Base-by-base conservation (phyloP, 176 grass and related monocot species). In the sorghum (Sorghum bicolor) region DNA sequence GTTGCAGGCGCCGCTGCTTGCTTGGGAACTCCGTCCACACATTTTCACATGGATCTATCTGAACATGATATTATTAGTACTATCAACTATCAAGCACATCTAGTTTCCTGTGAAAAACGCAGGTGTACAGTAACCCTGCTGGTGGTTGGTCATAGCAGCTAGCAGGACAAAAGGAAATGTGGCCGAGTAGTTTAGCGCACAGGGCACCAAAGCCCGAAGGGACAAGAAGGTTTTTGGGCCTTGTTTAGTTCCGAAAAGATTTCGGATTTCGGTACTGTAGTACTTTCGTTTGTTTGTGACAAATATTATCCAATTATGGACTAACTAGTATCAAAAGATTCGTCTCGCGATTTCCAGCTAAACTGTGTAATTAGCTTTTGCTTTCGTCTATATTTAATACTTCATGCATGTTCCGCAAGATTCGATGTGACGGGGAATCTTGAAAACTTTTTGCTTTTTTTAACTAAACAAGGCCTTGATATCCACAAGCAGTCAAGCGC, bases 131-230 rank as follows among this genome's bases (percentile, higher is more conserved):
- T 75, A 66, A 43, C 53, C 24, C 44, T 22, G 14, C 33, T 55
- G 14, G 36, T 17, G 29, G 44, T 14, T 77, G 71, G 45, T 28
- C 20, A 20, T 29, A 10, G 58, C n/a, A n/a, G 3, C 2, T n/a
- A 75, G 34, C 26, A 43, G 37, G 36, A 75, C 43, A 81, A 85
- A 60, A 79, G 45, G 45, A 50, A 2, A 50, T 50, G 45, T 50
- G 45, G 15, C 45, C 39, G 39, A 41, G 39, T 41, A 41, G 39
- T 41, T 41, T 41, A 41, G 9, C 10, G 39, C 39, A 5, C 38
- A 53, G 70, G 47, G 32, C 24, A 74, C 26, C 72, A 45, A 16
- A 71, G 41, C 47, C 58, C 39, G 33, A 80, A 82, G 47, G 77
- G 62, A 39, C 71, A 76, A 47, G 48, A 57, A 84, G n/a, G 45